Base-by-base conservation (phyloP, 305 asterid genomes). In the Salvia sclarea region DNA sequence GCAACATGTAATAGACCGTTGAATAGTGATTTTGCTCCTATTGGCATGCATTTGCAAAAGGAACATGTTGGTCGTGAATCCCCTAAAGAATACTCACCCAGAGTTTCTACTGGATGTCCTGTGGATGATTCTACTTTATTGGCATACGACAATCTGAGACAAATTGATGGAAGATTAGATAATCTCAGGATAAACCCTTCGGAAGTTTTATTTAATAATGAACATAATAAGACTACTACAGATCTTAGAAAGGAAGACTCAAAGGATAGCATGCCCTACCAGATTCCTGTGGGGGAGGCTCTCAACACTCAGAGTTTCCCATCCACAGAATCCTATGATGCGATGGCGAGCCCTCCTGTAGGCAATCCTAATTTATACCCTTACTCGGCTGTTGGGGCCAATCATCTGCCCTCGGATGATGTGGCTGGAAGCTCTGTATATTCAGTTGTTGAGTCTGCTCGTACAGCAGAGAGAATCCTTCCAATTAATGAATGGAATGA, bases 161-260 rank as follows among this genome's bases (percentile, higher is more conserved):
- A 84, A 76, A 83, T 83, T 17, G 95, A 84, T 55, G 84, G 74
- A 74, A 78, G 85, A 77, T 73, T 91, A 81, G 90, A 78, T 69
- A 84, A 84, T 78, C 87, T 87, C 71, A 64, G 73, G 73, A 41
- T 83, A 48, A 75, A 75, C 48, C 86, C 95, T 61, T 65, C 86
- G 64, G 97, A 87, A 70, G 73, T 78, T 28, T 31, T 78, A 24
- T 48, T 65, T 25, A 63, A 7, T 35, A 78, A 65, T 12, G 90
- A 77, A 69, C 83, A 40, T 66, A 73, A 62, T 48, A 80, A 73
- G 71, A 58, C 75, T 16, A 37, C 40, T 50, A 80, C 69, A 37
- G 81, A 76, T 70, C 59, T 68, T 55, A 54, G 72, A 72, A 75
- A 55, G 71, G 83, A 70, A 59, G 81, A 63, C 41, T 20, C 57